These are phyloP conservation scores for Phytopythium delawarense DNA, from an alignment of 352 stramenopile genomes.

Conservation along the genomic window DNA sequence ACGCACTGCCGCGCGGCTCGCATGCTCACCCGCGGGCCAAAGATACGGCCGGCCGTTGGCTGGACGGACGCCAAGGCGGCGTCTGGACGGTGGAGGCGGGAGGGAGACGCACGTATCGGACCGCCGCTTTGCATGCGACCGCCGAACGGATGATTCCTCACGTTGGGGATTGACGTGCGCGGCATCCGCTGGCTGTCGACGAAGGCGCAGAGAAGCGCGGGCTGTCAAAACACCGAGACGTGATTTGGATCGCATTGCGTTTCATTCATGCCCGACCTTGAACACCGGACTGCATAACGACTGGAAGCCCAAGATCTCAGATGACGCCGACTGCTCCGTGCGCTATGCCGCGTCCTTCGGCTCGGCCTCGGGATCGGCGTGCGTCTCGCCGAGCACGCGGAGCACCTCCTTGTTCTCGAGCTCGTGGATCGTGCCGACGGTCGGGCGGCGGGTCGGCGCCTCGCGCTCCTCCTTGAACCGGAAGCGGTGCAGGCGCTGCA, in stretches of 20 bases:
- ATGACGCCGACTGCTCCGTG: too few species aligned
- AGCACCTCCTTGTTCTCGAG: constrained; percentile 60
- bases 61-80: too few species aligned
- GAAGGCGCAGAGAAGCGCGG: not conserved
- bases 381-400: constrained; percentile 14
- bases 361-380: too few species aligned
- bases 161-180: too few species aligned
- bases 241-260: not conserved
- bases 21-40: not conserved
- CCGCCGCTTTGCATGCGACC: too few species aligned
- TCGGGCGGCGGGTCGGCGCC: constrained; percentile 23
- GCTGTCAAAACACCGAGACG: not conserved
- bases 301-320: too few species aligned
- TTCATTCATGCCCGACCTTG: not conserved
- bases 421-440: constrained; percentile 46
- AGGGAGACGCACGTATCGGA: too few species aligned
- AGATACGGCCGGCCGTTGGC: not conserved
- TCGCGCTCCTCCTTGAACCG: constrained; percentile 13
- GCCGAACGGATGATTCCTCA: not conserved
- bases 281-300: not conserved
- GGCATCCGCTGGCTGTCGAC: not conserved
- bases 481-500: constrained; percentile 34
- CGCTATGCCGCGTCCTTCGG: too few species aligned
- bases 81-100: not conserved
- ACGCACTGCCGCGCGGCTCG: not conserved